A percentile compares a stretch with the other conserved stretches of the same genome.
Conservation (phyloP, 805 yeast genomes). For the Candida nemodendra region DNA sequence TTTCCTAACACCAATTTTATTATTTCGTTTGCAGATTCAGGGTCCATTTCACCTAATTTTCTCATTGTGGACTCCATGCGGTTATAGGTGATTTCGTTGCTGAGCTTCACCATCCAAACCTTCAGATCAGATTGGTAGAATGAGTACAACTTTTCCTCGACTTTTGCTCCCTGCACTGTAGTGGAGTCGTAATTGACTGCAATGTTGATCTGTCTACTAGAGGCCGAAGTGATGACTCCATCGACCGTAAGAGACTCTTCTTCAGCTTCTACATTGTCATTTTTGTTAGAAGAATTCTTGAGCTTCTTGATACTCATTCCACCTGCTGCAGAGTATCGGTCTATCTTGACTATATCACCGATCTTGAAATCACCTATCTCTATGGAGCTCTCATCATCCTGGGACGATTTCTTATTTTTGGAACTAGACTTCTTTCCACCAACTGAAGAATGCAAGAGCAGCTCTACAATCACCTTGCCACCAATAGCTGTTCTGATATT, state of each 20-base stretch:
- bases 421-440: slow-evolving; percentile 11
- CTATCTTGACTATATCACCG: slow-evolving; percentile 76
- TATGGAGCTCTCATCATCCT: slow-evolving; percentile 17
- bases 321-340: slow-evolving; percentile 38
- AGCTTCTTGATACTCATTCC: slow-evolving; percentile 20
- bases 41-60: slow-evolving; percentile 50
- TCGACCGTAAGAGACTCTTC: slow-evolving; percentile 37
- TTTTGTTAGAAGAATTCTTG: slow-evolving; percentile 32
- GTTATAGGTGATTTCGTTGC: slow-evolving; percentile 70
- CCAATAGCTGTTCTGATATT: slow-evolving; percentile 74
- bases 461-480: slow-evolving; percentile 68
- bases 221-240: slow-evolving; percentile 65
- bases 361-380: slow-evolving; percentile 54
- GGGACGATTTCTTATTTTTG: slow-evolving; percentile 31
- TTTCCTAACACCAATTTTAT: slow-evolving; percentile 50
- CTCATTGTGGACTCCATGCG: slow-evolving; percentile 78
- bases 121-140: slow-evolving; percentile 45
- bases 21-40: slow-evolving; percentile 35
- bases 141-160: slow-evolving; percentile 49
- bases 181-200: slow-evolving; percentile 54
- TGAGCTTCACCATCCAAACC: slow-evolving; percentile 66
- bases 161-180: slow-evolving; percentile 29
- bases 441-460: slow-evolving; percentile 51
- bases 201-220: slow-evolving; percentile 46
- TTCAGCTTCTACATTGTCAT: slow-evolving; percentile 24